A percentile compares a stretch with the other conserved stretches of the same genome.
Conservation (phyloP, 1,139 yeast species). For the Protomyces lactucae-debilis region DNA sequence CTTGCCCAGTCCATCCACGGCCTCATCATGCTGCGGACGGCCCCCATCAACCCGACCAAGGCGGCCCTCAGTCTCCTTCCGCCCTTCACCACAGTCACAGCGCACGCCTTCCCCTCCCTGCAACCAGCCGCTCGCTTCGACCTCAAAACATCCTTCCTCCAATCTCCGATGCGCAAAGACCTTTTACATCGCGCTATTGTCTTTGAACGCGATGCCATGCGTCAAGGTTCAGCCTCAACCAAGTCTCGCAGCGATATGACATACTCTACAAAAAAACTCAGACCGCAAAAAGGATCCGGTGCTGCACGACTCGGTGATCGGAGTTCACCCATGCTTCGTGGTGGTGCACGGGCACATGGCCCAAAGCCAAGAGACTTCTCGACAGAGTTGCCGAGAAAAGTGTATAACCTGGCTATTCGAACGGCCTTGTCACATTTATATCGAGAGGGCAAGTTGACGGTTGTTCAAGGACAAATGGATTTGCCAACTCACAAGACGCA, state of each 20-base stretch:
- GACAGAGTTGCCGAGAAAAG: constrained; percentile 69
- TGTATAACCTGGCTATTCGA: constrained; percentile 70
- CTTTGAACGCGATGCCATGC: constrained; percentile 79
- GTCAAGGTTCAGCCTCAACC: constrained; percentile 76
- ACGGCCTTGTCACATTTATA: constrained; percentile 78
- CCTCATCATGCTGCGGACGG: neutral
- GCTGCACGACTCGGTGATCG: constrained; percentile 94
- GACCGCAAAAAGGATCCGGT: constrained; percentile 92
- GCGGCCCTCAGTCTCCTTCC: neutral
- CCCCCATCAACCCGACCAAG: neutral
- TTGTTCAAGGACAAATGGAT: constrained; percentile 61
- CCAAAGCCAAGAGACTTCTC: constrained; percentile 85
- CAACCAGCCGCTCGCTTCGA: constrained; percentile 6
- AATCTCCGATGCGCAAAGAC: constrained; percentile 79
- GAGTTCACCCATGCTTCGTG: constrained; percentile 85
- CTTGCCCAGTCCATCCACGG: too few relatives aligned
- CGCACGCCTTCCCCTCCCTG: constrained; percentile 16
- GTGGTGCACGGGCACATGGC: constrained; percentile 87
- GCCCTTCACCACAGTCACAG: constrained; percentile 1
- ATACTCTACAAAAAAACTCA: constrained; percentile 73
- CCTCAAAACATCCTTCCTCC: constrained; percentile 45
- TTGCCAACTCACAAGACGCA: constrained; percentile 29
- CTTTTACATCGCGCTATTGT: constrained; percentile 90
- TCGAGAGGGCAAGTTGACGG: constrained; percentile 62
- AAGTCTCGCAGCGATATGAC: constrained; percentile 76